Conservation (phyloP, 345 rosid species). For the Corymbia maculata region DNA sequence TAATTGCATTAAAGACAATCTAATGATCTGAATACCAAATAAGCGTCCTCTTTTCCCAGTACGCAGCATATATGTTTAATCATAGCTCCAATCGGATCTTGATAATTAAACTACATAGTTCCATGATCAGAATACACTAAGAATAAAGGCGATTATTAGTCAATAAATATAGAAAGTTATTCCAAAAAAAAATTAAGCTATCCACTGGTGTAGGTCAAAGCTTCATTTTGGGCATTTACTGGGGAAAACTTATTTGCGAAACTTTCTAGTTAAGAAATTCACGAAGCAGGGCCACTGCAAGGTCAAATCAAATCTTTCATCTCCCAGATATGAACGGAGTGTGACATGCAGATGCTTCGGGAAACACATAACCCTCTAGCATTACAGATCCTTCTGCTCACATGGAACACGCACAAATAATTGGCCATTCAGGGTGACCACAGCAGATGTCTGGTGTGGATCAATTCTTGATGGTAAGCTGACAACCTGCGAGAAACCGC, state of each 20-base stretch:
- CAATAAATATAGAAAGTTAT: neutral
- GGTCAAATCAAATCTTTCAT: neutral
- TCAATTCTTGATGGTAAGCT: conserved; percentile 54
- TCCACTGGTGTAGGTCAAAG: neutral
- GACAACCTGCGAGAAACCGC: conserved; percentile 33
- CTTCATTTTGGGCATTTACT: neutral
- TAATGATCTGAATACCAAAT: neutral
- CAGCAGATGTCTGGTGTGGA: conserved; percentile 66
- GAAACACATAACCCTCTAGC: neutral
- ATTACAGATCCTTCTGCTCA: conserved; percentile 17
- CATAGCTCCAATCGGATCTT: neutral
- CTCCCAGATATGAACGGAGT: neutral
- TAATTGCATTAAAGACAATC: neutral
- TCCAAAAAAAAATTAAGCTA: neutral
- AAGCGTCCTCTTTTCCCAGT: neutral
- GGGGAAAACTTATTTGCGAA: neutral
- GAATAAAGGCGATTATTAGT: neutral
- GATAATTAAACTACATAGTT: neutral
- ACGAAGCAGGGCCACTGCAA: neutral
- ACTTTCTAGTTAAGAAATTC: neutral
- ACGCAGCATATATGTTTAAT: neutral
- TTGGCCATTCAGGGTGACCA: conserved; percentile 67
- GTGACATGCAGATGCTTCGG: neutral
- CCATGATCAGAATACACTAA: neutral
- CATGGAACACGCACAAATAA: conserved; percentile 55